Evolutionary conservation across 192 early-diverging fungal genomes (phyloP), one percentile per base, ranked within the genome.

Genomic region (Backusella psychrophila): DNA sequence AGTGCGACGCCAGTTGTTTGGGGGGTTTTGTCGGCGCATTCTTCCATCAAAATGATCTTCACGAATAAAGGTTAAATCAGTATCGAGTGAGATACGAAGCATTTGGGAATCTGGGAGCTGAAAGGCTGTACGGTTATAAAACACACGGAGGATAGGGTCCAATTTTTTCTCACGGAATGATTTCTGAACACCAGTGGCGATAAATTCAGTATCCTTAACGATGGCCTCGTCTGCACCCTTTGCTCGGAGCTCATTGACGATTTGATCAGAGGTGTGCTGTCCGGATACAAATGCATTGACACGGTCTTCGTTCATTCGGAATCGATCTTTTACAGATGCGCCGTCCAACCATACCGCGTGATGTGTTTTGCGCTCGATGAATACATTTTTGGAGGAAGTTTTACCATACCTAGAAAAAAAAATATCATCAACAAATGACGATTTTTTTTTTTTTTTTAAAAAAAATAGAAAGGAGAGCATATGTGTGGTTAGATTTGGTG

Each of bases 101-200:
- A 92, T 87, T 12, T 95, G 90, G 85, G 97, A 95, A 36, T 95
- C 96, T 5, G 98, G 98, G 33, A 99, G 85, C 81, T 99, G 98
- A 87, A 99, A 99, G 17, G 98, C 98, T 19, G 96, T 98, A 75
- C 98, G 93, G 83, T 97, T 97, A 86, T 98, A 99, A 76, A 95
- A 94, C 3, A 96, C 95, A 70, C 98, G 91, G 74, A 97, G 83
- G 21, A 95, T 86, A 71, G 98, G 95, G 41, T 88, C 86, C 42
- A 99, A 85, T 11, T 88, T 81, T 82, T 94, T 94, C 23, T 91
- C 83, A 15, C 77, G 76, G 31, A 98, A 88, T 56, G 86, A 87
- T 17, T 83, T 78, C 78, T 93, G 93, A 53, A 98, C 88, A 72
- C 95, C 94, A 31, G 81, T 86, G 17, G 92, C 85, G 49, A 97